Base-by-base conservation (phyloP, 306 rosid genomes). In the Cercis canadensis region DNA sequence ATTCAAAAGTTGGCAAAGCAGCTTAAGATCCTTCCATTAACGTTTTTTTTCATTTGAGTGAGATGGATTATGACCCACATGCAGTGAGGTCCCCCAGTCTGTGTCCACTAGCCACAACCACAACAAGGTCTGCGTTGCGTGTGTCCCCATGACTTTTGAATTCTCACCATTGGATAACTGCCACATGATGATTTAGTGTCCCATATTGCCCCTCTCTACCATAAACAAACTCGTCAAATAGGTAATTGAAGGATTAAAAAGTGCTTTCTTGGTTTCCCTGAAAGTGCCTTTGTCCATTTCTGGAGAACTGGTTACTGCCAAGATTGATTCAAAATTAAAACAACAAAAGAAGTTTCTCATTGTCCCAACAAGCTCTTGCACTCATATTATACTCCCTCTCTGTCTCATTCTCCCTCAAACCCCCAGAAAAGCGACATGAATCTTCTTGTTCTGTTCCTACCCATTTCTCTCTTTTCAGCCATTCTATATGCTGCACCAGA, bases 231-330 rank as follows among this genome's bases (percentile, higher is more conserved):
- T 72, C 62, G 57, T 70, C 54, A 14, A 53, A 63, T 33, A 34
- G 50, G 16, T 47, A 41, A 57, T 59, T 37, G 69, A 50, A 71
- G 51, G 46, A 64, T 70, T 62, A 70, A 69, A 83, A 89, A 84
- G 90, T 67, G 84, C 69, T 87, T 86, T 89, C 80, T 87, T 84
- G 89, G 86, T 81, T 86, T 84, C 81, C 84, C 78, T 81, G 81
- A 83, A 76, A 77, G 69, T 34, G 64, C 16, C 21, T 81, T 80
- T 88, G 89, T 86, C 95, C 53, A 57, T 75, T 81, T 76, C 73
- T 74, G 74, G 52, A 40, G 34, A 31, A n/a, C 18, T 11, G 14
- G 57, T 69, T 57, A 60, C 64, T 58, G 62, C 79, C 72, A 76
- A 75, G 31, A 3, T 9, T 43, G 52, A 69, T 82, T 80, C 82